Evolutionary conservation across 116 monocot genomes (phyloP).

Genomic region (Zostera marina): DNA sequence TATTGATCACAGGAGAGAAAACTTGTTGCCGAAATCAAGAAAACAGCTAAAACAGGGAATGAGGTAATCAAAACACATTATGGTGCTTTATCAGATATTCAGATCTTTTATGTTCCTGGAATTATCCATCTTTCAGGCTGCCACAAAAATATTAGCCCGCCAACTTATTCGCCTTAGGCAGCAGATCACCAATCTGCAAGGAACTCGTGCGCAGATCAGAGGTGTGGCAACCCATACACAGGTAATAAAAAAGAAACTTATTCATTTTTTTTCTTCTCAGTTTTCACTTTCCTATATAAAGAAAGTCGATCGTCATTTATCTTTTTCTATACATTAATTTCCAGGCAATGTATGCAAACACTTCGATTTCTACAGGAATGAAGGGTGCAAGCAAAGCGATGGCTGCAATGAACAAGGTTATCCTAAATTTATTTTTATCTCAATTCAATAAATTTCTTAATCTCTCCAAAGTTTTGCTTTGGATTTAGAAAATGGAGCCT

Average conservation of each 20-base stretch:
- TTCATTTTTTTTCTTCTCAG: neutral
- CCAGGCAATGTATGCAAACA: slow-evolving; percentile 89
- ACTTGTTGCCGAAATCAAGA: slow-evolving; percentile 91
- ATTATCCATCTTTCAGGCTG: slow-evolving; percentile 28
- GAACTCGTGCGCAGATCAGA: slow-evolving; percentile 85
- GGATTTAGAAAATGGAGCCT: slow-evolving; percentile 81
- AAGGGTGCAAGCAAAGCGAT: slow-evolving; percentile 97
- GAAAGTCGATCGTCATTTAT: too few relatives aligned
- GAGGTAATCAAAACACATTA: too few relatives aligned
- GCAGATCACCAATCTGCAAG: slow-evolving; percentile 96
- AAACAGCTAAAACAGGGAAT: slow-evolving; percentile 85
- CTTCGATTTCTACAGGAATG: slow-evolving; percentile 94
- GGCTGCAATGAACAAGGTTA: slow-evolving; percentile 90
- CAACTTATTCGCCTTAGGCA: slow-evolving; percentile 86
- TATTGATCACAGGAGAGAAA: slow-evolving; percentile 62
- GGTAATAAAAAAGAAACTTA: slow-evolving; percentile 15
- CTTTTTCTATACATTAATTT: neutral
- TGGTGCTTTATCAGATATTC: neutral
- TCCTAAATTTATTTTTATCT: neutral
- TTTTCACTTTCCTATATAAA: neutral
- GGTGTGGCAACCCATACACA: slow-evolving; percentile 94
- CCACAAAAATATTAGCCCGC: slow-evolving; percentile 80
- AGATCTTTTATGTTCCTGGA: too few relatives aligned
- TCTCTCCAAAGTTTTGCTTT: neutral
- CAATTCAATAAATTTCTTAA: neutral